Evolutionary conservation across 2,329 filamentous ascomycete species (phyloP).

Genomic region (Juglanconis oblonga): DNA sequence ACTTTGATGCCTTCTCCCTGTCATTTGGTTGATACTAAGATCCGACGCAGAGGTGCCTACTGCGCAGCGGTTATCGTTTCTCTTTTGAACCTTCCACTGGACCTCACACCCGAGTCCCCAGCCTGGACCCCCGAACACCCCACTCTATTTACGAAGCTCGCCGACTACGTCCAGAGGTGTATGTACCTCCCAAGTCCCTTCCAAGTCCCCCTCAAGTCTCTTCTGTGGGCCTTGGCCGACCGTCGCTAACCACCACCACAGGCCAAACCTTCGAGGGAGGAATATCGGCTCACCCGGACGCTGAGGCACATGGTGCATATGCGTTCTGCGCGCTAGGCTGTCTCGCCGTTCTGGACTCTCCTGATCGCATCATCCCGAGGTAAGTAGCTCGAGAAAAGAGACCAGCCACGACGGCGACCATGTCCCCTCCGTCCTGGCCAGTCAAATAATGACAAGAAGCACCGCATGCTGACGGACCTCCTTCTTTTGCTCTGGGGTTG

Average conservation of each 20-base stretch:
- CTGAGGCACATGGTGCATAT: slow-evolving; percentile 95
- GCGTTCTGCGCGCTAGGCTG: slow-evolving; percentile 92
- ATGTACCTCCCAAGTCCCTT: slow-evolving; percentile 37
- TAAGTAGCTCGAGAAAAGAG: slow-evolving; percentile 40
- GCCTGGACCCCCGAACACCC: slow-evolving; percentile 57
- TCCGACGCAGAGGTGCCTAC: slow-evolving; percentile 70
- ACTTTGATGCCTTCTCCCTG: neutral
- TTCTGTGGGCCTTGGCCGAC: slow-evolving; percentile 11
- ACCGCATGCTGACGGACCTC: slow-evolving; percentile 32
- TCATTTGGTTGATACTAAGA: slow-evolving; percentile 1
- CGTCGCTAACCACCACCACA: slow-evolving; percentile 33
- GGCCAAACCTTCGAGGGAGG: slow-evolving; percentile 95
- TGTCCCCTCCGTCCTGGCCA: slow-evolving; percentile 23
- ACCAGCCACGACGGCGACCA: slow-evolving; percentile 9
- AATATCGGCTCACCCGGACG: slow-evolving; percentile 78
- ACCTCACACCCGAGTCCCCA: slow-evolving; percentile 71
- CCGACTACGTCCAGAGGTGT: slow-evolving; percentile 79
- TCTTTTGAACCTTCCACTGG: slow-evolving; percentile 77
- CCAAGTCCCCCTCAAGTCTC: slow-evolving; percentile 7
- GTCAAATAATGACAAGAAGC: slow-evolving; percentile 35
- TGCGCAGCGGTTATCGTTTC: slow-evolving; percentile 84
- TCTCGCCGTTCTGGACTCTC: slow-evolving; percentile 79
- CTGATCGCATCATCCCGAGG: slow-evolving; percentile 69
- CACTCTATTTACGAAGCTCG: slow-evolving; percentile 68
- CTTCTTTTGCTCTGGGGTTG: slow-evolving; percentile 21